Conservation (phyloP, 2,329 filamentous ascomycete species). For the Microsporum audouinii region DNA sequence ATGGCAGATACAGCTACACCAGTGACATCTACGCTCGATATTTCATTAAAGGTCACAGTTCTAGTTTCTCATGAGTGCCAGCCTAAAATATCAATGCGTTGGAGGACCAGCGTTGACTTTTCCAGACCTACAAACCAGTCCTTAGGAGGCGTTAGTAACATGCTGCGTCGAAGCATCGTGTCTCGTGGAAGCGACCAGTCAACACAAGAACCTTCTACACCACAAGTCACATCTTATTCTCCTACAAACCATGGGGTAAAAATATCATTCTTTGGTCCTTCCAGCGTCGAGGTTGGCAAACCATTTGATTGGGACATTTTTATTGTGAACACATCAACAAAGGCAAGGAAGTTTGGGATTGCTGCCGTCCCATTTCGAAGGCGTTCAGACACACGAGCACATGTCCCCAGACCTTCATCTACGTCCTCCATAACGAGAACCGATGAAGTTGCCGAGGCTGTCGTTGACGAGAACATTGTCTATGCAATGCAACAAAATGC, state of each 20-base stretch:
- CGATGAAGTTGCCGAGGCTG: constrained; percentile 38
- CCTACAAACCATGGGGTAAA: constrained; percentile 38
- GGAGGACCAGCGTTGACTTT: constrained; percentile 40
- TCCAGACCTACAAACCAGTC: constrained; percentile 37
- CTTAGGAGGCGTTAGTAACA: constrained; percentile 34
- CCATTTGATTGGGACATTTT: constrained; percentile 47
- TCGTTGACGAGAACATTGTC: constrained; percentile 46
- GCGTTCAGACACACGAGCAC: constrained; percentile 30
- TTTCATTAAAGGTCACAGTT: constrained; percentile 36
- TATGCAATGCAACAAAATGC: constrained; percentile 45
- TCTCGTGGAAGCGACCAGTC: background rate
- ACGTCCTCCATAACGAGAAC: constrained; percentile 31
- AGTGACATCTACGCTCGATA: constrained; percentile 34
- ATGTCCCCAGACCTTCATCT: constrained; percentile 35
- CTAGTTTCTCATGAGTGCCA: constrained; percentile 31
- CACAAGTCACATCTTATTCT: constrained; percentile 17
- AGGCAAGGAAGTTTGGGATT: constrained; percentile 44
- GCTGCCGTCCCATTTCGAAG: constrained; percentile 42
- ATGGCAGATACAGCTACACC: constrained; percentile 20
- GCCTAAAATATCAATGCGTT: constrained; percentile 38
- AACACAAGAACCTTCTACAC: background rate
- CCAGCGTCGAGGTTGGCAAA: constrained; percentile 39
- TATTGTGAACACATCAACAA: constrained; percentile 47
- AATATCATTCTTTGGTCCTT: constrained; percentile 46
- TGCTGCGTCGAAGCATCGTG: constrained; percentile 36